phyloP scores from a whole-genome alignment of 2,329 filamentous ascomycete genomes.

The Phialophora chinensis region DNA sequence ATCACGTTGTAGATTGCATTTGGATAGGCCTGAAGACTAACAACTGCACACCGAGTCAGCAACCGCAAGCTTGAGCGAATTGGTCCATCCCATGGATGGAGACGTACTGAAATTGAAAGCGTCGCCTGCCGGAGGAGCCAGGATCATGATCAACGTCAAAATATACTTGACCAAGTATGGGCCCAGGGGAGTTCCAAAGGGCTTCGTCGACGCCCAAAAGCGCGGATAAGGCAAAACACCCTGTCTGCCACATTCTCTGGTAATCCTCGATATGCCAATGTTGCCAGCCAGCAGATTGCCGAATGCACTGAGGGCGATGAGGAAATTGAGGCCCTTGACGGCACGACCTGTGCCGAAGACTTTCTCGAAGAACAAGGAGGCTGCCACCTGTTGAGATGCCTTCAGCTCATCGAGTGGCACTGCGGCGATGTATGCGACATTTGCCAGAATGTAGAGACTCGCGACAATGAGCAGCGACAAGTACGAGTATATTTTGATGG shows the following conservation, averaged over 20 bases:
- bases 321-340: constrained; percentile 61
- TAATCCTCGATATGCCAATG: constrained; percentile 61
- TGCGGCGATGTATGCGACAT: constrained; percentile 66
- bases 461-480: constrained; percentile 59
- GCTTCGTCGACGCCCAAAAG: constrained; percentile 68
- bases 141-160: constrained; percentile 65
- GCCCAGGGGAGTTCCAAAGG: constrained; percentile 67
- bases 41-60: constrained; percentile 47
- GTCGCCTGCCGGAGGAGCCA: constrained; percentile 66
- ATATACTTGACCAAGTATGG: constrained; percentile 65
- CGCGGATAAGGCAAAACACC: constrained; percentile 64
- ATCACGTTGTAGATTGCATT: constrained; percentile 62
- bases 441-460: constrained; percentile 63
- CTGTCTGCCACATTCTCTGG: constrained; percentile 67
- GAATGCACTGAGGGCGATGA: constrained; percentile 63
- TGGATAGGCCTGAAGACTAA: constrained; percentile 66
- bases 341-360: constrained; percentile 61
- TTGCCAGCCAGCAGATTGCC: constrained; percentile 64
- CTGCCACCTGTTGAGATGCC: constrained; percentile 60
- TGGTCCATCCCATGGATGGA: not conserved
- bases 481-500: constrained; percentile 58
- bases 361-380: constrained; percentile 63
- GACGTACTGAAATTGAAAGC: constrained; percentile 54
- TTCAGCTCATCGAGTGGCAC: constrained; percentile 61
- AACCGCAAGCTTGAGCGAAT: not conserved